Evolutionary conservation across 768 basidiomycete species (phyloP), one percentile per base, ranked within the genome.

Genomic region (Amanita phalloides): DNA sequence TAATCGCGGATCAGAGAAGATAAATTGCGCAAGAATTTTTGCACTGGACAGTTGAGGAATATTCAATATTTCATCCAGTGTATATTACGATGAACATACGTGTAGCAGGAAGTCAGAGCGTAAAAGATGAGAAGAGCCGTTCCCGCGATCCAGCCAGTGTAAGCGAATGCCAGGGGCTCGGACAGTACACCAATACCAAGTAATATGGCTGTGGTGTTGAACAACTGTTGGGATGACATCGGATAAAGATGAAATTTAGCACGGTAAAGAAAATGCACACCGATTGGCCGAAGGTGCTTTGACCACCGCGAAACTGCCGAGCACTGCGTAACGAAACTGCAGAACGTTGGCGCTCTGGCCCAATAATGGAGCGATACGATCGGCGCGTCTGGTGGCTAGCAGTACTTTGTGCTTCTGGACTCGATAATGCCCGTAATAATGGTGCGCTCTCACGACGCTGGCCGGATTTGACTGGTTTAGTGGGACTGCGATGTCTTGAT

Each of bases 131-230:
- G 79, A 13, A 97, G 70, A 23, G 76, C 6, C 0, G 82, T 84
- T 0, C 95, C 94, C 35, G 75, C 70, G 14, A 84, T 67, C 94
- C 94, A 97, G 3, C 94, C 95, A 2, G 90, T 79, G 59, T 90
- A 90, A 1, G 92, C 81, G 60, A 96, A 95, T 0, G 94, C 94
- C 23, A 96, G 72, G 0, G 92, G 90, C 62, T 90, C 84, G 10
- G 90, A 90, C 14, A 94, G 74, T 74, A 95, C 84, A 3, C 92
- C 92, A 55, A 94, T 84, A 5, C 92, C 92, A 17, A 92, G 72
- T 9, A 95, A 69, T 32, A 93, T 86, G 11, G 90, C 90, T 30
- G 84, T 86, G 8, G 84, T 84, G 59, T 94, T 94, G 66, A 92
- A 92, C n/a, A 95, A 67, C 90, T 90, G 48, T 48, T 53, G 35